Conservation (phyloP, 352 stramenopile species). For the Phytopythium ostracodes region DNA sequence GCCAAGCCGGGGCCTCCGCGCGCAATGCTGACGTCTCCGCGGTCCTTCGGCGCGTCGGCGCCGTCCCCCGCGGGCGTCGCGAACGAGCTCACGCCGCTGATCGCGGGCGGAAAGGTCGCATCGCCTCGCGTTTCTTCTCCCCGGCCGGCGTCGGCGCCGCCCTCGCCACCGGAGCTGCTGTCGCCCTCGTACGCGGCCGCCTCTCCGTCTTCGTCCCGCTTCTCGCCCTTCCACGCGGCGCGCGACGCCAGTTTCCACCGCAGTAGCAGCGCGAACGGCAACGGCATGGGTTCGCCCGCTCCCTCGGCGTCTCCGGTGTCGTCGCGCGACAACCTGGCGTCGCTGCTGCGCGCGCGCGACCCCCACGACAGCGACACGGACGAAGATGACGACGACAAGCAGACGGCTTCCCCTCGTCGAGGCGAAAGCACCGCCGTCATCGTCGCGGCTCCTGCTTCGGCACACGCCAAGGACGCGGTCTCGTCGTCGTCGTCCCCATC, state of each 20-base stretch:
- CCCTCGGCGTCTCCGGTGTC: conserved; percentile 15
- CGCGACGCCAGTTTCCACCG: background rate
- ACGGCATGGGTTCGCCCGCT: background rate
- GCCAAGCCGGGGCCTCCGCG: background rate
- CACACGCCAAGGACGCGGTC: background rate
- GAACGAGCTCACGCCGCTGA: conserved; percentile 61
- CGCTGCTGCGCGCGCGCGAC: conserved; percentile 12
- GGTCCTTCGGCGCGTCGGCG: background rate
- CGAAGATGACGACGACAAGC: conserved; percentile 11
- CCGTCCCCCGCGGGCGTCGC: conserved; percentile 5
- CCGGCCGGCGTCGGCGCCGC: conserved; percentile 9
- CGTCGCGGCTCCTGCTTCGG: background rate
- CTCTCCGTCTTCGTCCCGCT: conserved; percentile 35
- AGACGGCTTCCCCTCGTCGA: conserved; percentile 10
- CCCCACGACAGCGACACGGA: conserved; percentile 24
- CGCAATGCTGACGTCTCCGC: background rate
- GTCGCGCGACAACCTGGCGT: conserved; percentile 13
- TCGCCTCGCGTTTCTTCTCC: conserved; percentile 2
- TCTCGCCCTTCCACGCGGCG: conserved; percentile 30
- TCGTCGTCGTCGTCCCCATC: background rate
- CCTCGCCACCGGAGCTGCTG: conserved; percentile 21
- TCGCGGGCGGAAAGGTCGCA: conserved; percentile 15
- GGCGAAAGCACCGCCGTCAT: background rate
- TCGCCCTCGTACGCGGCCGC: conserved; percentile 44
- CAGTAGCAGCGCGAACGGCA: conserved; percentile 9